Evolutionary conservation across 495 filamentous ascomycete genomes (phyloP).

Genomic region (Melanomma pulvis-pyrius): DNA sequence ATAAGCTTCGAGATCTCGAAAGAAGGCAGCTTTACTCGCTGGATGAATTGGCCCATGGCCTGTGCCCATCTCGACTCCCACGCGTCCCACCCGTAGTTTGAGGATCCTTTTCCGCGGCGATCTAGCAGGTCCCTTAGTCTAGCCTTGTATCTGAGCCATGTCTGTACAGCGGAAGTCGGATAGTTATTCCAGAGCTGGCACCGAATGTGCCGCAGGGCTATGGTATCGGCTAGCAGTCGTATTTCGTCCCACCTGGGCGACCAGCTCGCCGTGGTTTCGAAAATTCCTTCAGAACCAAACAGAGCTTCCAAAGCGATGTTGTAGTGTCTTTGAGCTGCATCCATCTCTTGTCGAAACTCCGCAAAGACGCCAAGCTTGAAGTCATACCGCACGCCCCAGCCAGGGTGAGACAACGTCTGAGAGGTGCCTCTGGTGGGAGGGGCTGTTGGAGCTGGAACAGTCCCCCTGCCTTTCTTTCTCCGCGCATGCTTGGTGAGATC

Average conservation of each 20-base stretch:
- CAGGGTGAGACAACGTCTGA: slow-evolving; percentile 76
- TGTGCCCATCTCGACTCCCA: slow-evolving; percentile 84
- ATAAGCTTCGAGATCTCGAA: slow-evolving; percentile 40
- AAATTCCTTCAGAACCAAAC: slow-evolving; percentile 71
- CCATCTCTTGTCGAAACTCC: slow-evolving; percentile 88
- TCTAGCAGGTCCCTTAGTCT: slow-evolving; percentile 75
- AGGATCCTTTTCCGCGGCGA: slow-evolving; percentile 76
- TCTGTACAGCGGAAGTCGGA: slow-evolving; percentile 71
- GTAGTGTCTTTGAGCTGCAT: slow-evolving; percentile 77
- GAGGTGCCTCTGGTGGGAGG: slow-evolving; percentile 81
- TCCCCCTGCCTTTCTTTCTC: slow-evolving; percentile 76
- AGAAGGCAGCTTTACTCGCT: slow-evolving; percentile 56
- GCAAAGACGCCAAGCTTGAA: slow-evolving; percentile 89
- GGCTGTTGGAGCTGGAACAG: slow-evolving; percentile 78
- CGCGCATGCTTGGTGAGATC: slow-evolving; percentile 86
- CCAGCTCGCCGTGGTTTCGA: slow-evolving; percentile 84
- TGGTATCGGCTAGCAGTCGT: slow-evolving; percentile 74
- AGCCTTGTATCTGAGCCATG: slow-evolving; percentile 73
- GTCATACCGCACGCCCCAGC: slow-evolving; percentile 90
- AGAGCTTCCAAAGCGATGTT: slow-evolving; percentile 82
- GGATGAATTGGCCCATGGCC: slow-evolving; percentile 79
- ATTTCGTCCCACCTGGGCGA: slow-evolving; percentile 84
- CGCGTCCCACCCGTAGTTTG: slow-evolving; percentile 82
- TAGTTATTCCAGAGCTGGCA: slow-evolving; percentile 77
- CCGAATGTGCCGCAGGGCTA: slow-evolving; percentile 76